phyloP scores from a whole-genome alignment of 371 early-diverging fungal species.

The Capillidium heterosporum region DNA sequence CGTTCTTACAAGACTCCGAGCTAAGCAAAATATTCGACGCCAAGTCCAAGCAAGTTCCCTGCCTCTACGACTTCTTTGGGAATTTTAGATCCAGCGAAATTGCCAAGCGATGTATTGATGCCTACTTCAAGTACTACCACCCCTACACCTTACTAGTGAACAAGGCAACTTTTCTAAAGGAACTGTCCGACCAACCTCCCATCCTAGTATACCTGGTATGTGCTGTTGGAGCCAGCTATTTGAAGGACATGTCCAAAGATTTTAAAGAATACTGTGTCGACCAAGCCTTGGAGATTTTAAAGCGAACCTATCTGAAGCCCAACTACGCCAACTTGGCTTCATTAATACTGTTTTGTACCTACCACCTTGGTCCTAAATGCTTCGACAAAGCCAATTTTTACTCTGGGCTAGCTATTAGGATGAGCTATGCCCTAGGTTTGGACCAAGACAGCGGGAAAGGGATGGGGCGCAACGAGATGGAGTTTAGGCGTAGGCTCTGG shows the following conservation, averaged over 20 bases:
- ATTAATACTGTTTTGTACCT: not conserved
- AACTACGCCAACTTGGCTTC: not conserved
- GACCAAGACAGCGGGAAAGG: not conserved
- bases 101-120: slow-evolving; percentile 8
- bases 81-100: too few relatives aligned
- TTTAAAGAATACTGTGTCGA: not conserved
- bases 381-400: not conserved
- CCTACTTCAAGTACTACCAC: not conserved
- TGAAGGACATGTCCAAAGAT: not conserved
- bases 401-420: not conserved
- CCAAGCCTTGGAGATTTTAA: not conserved
- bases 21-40: too few relatives aligned
- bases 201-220: slow-evolving; percentile 2
- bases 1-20: too few relatives aligned
- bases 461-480: not conserved
- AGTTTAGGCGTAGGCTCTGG: not conserved
- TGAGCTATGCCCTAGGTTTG: slow-evolving; percentile 1
- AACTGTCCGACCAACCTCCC: not conserved
- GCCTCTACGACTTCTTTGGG: too few relatives aligned
- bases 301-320: not conserved
- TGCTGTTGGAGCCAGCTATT: slow-evolving; percentile 1
- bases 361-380: not conserved
- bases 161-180: not conserved
- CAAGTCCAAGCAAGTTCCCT: too few relatives aligned
- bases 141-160: not conserved